Base-by-base conservation (phyloP, 1,139 yeast species). In the Suhomyces chickasaworum region DNA sequence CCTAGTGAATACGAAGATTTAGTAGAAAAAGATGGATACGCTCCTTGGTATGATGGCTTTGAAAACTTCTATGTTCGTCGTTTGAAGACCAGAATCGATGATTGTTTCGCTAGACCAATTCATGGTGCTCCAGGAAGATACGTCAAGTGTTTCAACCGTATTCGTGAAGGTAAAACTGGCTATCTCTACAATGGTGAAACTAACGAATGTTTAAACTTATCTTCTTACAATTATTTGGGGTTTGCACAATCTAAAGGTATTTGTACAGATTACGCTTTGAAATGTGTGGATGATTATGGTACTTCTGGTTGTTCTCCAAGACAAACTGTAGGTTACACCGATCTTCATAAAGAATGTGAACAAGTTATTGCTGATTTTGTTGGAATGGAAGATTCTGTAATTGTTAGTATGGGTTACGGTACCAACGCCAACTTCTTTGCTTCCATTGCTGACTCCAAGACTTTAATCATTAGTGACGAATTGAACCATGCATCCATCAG, bases 121-220 rank as follows among this genome's bases (percentile, higher is more conserved):
- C 87, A 89, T 50, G 98, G 98, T 35, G 99, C 93, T 27, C 99
- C 99, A 1, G 99, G 99, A 20, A 81, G 99, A 65, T 85, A 75
- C 59, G 84, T 93, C 58, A 80, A 84, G 47, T 84, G 96, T 58
- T 83, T 86, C 59, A 91, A 89, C 58, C 81, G 99, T 56, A 72
- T 75, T 34, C 77, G 91, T 13, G 73, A 75, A 37, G 85, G 86
- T 53, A 78, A 80, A 59, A 80, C 81, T 61, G 75, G 65, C 54
- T 89, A 80, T 63, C 75, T 79, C 34, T 88, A 86, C 61, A 81
- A 89, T 39, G 97, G 97, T 21, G 76, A 83, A 13, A 75, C 84
- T 4, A 78, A 81, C 8, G 86, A 86, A 55, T 89, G 97, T 64
- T 75, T 93, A 54, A 93, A 93, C 62, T 77, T 95, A 53, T 84